Base-by-base conservation (phyloP, 352 stramenopile genomes). In the Globisporangium yorkense region DNA sequence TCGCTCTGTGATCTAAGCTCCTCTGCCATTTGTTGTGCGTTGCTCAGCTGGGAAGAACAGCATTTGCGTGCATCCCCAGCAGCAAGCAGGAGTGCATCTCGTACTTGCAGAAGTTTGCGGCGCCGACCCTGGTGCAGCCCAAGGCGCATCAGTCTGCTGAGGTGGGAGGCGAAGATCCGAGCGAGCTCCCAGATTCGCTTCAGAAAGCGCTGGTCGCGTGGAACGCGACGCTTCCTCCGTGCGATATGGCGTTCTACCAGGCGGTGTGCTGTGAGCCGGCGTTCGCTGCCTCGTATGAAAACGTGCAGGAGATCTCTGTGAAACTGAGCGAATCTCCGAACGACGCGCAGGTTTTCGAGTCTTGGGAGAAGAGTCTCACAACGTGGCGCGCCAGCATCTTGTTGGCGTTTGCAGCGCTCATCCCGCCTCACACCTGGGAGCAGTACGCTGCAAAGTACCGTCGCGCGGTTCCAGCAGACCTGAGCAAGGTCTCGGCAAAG, bases 191-290 rank as follows among this genome's bases (percentile, higher is more conserved):
- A 8, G 57, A 74, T 7, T 57, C 71, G 15, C 70, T 88, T 20
- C 71, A 73, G 21, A 62, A 63, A 24, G 61, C 70, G 8, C 61
- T 93, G 8, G 56, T 33, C 0, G 45, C 58, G n/a, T 93, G 84
- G 84, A 93, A 93, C 56, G 60, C 67, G 10, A 89, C 77, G 37
- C 62, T 93, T 7, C 84, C 84, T 18, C 81, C 84, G 41, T 90
- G 89, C 65, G 81, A 93, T 56, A 73, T 73, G 53, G 60, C 70
- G 4, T 92, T 93, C 47, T 93, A 93, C 70, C 75, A 82, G 45
- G 79, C 79, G 4, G 54, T 93, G 40, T 93, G 75, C 46, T 93
- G 84, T 57, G 84, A 93, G 52, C 70, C 79, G 31, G 68, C 77
- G 3, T 90, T 93, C 59, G 65, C 77, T 52, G 52, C 57, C 6